Base-by-base conservation (phyloP, 306 rosid species). In the Fagus sylvatica region DNA sequence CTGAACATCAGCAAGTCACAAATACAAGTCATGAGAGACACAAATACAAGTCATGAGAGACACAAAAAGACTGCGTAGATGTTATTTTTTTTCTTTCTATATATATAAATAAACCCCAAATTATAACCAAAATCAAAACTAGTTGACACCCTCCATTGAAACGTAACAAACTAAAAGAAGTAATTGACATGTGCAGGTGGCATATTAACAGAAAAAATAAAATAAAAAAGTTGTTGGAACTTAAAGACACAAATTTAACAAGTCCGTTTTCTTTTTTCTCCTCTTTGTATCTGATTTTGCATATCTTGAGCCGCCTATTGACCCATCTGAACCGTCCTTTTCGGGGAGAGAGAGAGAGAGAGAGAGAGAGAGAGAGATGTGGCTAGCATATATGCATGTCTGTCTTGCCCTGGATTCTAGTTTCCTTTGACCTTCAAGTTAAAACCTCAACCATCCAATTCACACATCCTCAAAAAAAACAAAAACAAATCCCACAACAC, bases 391-490 rank as follows among this genome's bases (percentile, higher is more conserved):
- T 22, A 22, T 80, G 68, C 83, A 74, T 84, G 72, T 72, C 75
- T 80, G 87, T 83, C 81, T 53, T 71, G 34, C 77, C 76, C 84
- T 82, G 39, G 66, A 80, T 75, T 84, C 85, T 66, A 85, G 93
- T 79, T 73, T 61, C 76, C 76, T 71, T 84, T 89, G 97, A 91
- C 91, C 88, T 75, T 61, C 82, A 77, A 71, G 54, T 77, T 68
- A 74, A 85, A 85, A 80, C 77, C 88, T 81, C 77, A 83, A 74
- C 97, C 96, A 84, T 84, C 77, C 89, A 88, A 79, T 78, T 82
- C 51, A 10, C n/a, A 7, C 37, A 37, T 75, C 60, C 28, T 22
- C 28, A 22, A 22, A 22, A 22, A 22, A 22, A 22, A 22, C 28
- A 57, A 61, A 64, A 75, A 57, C 34, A 74, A 62, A 74, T 41